Percentiles rank a stretch among this genome's conserved stretches.
phyloP scores from a whole-genome alignment of 2,329 filamentous ascomycete genomes.

The Nannizzia gypsea region DNA sequence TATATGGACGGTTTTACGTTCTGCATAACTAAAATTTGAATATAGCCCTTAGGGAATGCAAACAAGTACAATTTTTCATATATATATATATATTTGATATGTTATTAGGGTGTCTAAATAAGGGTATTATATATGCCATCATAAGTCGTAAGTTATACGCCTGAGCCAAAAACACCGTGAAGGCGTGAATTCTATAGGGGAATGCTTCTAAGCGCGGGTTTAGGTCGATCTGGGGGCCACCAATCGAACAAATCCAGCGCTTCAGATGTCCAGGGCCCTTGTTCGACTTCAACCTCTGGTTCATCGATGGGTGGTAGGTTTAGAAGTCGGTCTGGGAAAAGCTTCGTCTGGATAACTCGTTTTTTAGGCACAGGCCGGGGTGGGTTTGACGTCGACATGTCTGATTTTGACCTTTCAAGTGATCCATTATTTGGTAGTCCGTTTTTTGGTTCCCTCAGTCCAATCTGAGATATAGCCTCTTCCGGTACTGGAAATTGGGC shows the following conservation, averaged over 20 bases:
- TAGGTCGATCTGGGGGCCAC: constrained; percentile 30
- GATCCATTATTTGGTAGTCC: neutral
- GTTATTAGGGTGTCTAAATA: neutral
- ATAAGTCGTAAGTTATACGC: neutral
- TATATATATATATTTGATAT: neutral
- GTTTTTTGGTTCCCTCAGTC: neutral
- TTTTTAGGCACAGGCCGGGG: constrained; percentile 1
- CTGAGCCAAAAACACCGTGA: neutral
- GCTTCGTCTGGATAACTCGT: neutral
- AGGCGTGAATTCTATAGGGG: neutral
- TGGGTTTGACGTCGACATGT: constrained; percentile 22
- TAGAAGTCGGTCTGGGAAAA: neutral
- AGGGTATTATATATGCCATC: neutral
- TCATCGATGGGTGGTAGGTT: constrained; percentile 2
- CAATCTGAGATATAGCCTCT: neutral
- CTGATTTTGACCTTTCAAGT: constrained; percentile 27
- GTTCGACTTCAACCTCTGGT: constrained; percentile 18
- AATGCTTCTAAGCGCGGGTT: constrained; percentile 16
- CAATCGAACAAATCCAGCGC: constrained; percentile 34
- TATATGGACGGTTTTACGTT: neutral
- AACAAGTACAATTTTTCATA: no score
- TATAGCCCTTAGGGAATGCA: neutral
- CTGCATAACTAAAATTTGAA: neutral
- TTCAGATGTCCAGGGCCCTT: constrained; percentile 33
- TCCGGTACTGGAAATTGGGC: neutral